Conservation (phyloP, 805 yeast species). For the Yamadazyma paraphyllophila region DNA sequence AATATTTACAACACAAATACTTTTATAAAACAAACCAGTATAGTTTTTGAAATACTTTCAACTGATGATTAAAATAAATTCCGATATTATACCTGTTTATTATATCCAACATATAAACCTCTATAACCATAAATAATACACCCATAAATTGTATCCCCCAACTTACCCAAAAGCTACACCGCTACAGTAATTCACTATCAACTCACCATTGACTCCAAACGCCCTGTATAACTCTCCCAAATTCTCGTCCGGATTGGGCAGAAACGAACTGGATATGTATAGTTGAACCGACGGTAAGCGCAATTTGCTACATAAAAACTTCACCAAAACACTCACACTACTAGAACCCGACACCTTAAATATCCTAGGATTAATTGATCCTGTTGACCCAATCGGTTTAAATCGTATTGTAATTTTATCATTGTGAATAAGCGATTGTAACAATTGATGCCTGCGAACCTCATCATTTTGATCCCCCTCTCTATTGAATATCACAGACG, state of each 20-base stretch:
- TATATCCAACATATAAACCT: background rate
- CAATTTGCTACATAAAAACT: slow-evolving; percentile 44
- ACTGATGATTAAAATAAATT: too few relatives aligned
- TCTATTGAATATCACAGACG: slow-evolving; percentile 1
- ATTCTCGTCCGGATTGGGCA: slow-evolving; percentile 40
- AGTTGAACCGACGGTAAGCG: slow-evolving; percentile 25
- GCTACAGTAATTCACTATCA: slow-evolving; percentile 39
- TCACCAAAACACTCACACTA: slow-evolving; percentile 44
- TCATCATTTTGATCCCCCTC: background rate
- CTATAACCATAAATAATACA: background rate
- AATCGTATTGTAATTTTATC: slow-evolving; percentile 48
- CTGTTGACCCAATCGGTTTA: slow-evolving; percentile 60
- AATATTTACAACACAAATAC: too few relatives aligned
- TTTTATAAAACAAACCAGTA: too few relatives aligned
- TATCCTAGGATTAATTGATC: slow-evolving; percentile 46
- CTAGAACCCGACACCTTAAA: slow-evolving; percentile 50
- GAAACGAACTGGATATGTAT: slow-evolving; percentile 41
- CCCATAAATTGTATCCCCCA: background rate
- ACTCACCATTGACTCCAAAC: slow-evolving; percentile 34
- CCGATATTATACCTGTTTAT: background rate
- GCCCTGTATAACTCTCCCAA: slow-evolving; percentile 29
- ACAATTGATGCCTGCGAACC: background rate
- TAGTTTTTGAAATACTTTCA: too few relatives aligned
- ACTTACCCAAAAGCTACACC: slow-evolving; percentile 39
- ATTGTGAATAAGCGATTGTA: too few relatives aligned